Base-by-base conservation (phyloP, 2,329 filamentous ascomycete species). In the Stagonosporopsis vannaccii region DNA sequence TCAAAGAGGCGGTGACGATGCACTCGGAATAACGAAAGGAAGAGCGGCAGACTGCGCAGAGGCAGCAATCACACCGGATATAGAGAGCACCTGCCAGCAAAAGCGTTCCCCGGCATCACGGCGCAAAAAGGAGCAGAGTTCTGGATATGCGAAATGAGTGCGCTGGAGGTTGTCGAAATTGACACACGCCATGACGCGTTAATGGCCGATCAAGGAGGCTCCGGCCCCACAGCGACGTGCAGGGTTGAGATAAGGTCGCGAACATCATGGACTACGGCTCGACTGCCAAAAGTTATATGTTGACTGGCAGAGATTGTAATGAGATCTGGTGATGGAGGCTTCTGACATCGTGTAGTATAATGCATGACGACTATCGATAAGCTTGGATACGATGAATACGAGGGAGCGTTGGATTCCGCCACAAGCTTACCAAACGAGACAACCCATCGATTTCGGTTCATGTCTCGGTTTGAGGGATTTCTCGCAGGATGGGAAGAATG, bases 181-280 rank as follows among this genome's bases (percentile, higher is more conserved):
- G 53, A 56, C 28, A 51, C 53, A 51, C 53, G 53, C 53, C 53
- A 56, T 51, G 53, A 56, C 53, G 53, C 53, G 53, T 56, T 51
- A 46, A 51, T 19, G 47, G 47, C 32, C 42, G 53, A 56, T 56
- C 42, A 43, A 46, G 37, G 47, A 51, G 42, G 42, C 37, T 32
- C 6, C 37, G 47, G 53, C 36, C 53, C 53, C 53, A 56, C 53
- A 36, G 36, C 47, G 11, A 41, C 35, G 36, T 40, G 41, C 47
- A 26, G 42, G 42, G 53, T 42, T 36, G 23, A 56, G 47, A 48
- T 45, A 41, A 25, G 32, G n/a, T 37, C 33, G 28, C 26, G 9
- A 23, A 36, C 15, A 33, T 41, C 7, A 26, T 26, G 30, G 20
- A 17, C 25, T 13, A 20, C 17, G 3, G 15, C 9, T 40, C 4